Base-by-base conservation (phyloP, 768 basidiomycete genomes). In the Sutorius australiensis region DNA sequence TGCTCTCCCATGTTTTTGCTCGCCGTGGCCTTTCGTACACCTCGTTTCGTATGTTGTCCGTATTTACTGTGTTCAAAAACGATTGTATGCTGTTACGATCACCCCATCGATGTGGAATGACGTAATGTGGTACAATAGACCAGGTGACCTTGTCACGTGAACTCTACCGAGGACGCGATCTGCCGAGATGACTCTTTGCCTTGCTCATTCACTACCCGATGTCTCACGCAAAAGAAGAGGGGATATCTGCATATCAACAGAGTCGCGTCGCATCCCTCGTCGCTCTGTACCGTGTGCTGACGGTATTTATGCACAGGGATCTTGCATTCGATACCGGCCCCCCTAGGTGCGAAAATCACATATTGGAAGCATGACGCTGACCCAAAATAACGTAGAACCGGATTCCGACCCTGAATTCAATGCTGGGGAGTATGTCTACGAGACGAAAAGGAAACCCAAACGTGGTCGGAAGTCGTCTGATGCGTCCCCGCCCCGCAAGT, bases 321-420 rank as follows among this genome's bases (percentile, higher is more conserved):
- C 12, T 53, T 59, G 50, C 39, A 52, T 19, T 72, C 74, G 3
- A 67, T 71, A 14, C 62, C 70, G 6, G 71, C 70, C 2, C 74
- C 75, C 33, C 58, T 72, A 61, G 73, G 74, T 69, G 58, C 5
- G 43, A 37, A 43, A 36, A 40, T 28, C 27, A 16, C 37, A 16
- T n/a, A 10, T 34, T 14, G 21, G 16, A 19, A n/a, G 16, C 11
- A 46, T 21, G 2, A 27, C 31, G 7, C 14, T 50, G 12, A 45
- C 34, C 17, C 34, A n/a, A 11, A 17, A 30, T 31, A 11, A 30
- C 34, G 19, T 43, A 71, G 69, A 72, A 30, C 56, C 52, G 0
- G 69, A 71, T 44, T 71, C 69, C 0, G 69, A 71, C 37, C 69
- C 69, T 12, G 69, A 71, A 46, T 71, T 71, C 12, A 72, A 65